Evolutionary conservation across 345 rosid genomes (phyloP), one percentile per base, ranked within the genome.

Genomic region (Citrus medica): DNA sequence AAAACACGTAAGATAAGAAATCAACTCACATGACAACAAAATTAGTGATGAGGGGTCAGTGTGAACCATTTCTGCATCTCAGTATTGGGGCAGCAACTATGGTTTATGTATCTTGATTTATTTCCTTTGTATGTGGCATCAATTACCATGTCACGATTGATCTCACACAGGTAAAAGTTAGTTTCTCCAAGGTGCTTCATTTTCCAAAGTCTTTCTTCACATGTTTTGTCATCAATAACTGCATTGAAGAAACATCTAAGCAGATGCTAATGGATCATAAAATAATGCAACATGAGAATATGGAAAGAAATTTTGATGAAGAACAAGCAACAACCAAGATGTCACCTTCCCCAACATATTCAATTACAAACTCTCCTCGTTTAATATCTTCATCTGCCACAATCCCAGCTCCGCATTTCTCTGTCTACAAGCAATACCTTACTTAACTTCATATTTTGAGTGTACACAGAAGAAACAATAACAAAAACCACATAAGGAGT

Each of bases 51-150:
- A 80, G 82, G 79, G 80, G 58, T 68, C 74, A 69, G 77, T 51
- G 62, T 79, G 81, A 80, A 97, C 99, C 98, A 92, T 92, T 94
- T 97, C 87, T 94, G 99, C 98, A 97, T 94, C 88, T 94, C 98
- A 4, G 98, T 88, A 70, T 97, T 97, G 37, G 98, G 98, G 65
- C 80, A 88, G 85, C 98, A 97, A 51, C 99, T 94, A 72, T 97
- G 99, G 80, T 97, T 97, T 77, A 97, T 88, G 78, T 90, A 94
- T 92, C 99, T 90, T 30, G 99, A 94, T 85, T 90, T 97, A 84
- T 94, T 94, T 72, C 99, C 98, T 77, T 97, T 94, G 89, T 89
- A 85, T 69, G 98, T 92, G 38, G 99, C 98, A 83, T 94, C 99
- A 84, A 97, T 94, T 79, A 97, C 97, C 98, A 93, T 92, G 73